Percentiles rank a stretch among this genome's conserved stretches.
Conservation (phyloP, 805 yeast genomes). For the Saccharomycopsis synnaedendra region DNA sequence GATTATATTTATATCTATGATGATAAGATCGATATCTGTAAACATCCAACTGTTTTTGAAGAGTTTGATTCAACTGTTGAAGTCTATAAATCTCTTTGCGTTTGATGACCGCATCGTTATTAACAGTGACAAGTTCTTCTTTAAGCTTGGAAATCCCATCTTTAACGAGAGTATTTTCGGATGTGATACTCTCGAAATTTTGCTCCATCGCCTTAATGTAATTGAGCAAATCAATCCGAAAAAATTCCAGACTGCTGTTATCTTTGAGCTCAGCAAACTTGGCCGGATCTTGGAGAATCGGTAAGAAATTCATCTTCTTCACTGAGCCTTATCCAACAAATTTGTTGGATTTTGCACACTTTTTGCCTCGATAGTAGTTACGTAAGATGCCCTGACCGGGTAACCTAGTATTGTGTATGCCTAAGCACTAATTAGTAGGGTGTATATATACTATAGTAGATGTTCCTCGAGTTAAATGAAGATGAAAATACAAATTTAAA, state of each 20-base stretch:
- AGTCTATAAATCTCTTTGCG: constrained; percentile 13
- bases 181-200: constrained; percentile 5
- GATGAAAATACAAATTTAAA: too few species aligned
- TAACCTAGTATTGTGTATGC: too few species aligned
- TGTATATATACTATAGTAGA: too few species aligned
- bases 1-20: constrained; percentile 3
- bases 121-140: constrained; percentile 14
- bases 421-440: too few species aligned
- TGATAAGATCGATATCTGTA: constrained; percentile 9
- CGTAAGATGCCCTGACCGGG: too few species aligned
- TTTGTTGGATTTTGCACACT: too few species aligned
- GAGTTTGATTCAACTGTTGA: constrained; percentile 2
- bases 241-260: constrained; percentile 8
- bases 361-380: too few species aligned
- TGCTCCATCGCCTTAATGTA: constrained; percentile 10
- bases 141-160: constrained; percentile 9
- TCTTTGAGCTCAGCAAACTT: constrained; percentile 10
- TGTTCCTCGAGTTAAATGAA: too few species aligned
- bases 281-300: constrained; percentile 12
- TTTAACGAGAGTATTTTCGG: constrained; percentile 7
- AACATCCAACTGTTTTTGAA: constrained; percentile 10
- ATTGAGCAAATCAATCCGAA: constrained; percentile 15
- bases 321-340: not conserved
- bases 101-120: constrained; percentile 12
- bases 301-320: constrained; percentile 7